Conservation (phyloP, 768 basidiomycete genomes). For the Pulveroboletus ravenelii region DNA sequence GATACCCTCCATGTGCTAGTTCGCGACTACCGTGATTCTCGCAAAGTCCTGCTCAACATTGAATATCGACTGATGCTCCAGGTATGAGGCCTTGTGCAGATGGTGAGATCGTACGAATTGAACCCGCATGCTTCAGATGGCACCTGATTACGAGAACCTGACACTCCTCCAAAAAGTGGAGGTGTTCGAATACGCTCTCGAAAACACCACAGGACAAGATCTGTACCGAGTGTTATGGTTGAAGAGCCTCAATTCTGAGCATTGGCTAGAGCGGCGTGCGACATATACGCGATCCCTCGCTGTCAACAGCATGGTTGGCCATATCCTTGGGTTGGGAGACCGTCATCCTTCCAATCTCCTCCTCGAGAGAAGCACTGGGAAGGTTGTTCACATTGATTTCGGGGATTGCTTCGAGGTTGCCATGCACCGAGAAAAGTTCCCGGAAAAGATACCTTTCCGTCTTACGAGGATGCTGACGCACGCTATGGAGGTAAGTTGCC, state of each 20-base stretch:
- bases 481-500: constrained; percentile 85
- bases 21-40: constrained; percentile 91
- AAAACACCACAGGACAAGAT: constrained; percentile 98
- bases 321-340: constrained; percentile 96
- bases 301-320: constrained; percentile 97
- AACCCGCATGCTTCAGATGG: constrained; percentile 62
- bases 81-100: constrained; percentile 73
- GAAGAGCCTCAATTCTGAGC: constrained; percentile 91
- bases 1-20: constrained; percentile 96
- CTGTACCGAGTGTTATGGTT: constrained; percentile 96
- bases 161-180: constrained; percentile 96
- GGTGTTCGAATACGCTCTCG: constrained; percentile 97
- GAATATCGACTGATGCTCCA: constrained; percentile 99
- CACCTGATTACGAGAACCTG: constrained; percentile 94
- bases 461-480: constrained; percentile 97
- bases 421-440: constrained; percentile 98
- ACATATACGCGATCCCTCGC: constrained; percentile 95
- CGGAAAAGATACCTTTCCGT: constrained; percentile 97
- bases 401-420: constrained; percentile 99
- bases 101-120: background rate
- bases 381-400: constrained; percentile 95
- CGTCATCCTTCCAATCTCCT: constrained; percentile 95
- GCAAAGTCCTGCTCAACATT: constrained; percentile 95
- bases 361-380: constrained; percentile 85
- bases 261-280: constrained; percentile 95